A percentile compares a stretch with the other conserved stretches of the same genome.
Evolutionary conservation across 345 rosid species (phyloP).

Genomic region (Raphanus raphanistrum): DNA sequence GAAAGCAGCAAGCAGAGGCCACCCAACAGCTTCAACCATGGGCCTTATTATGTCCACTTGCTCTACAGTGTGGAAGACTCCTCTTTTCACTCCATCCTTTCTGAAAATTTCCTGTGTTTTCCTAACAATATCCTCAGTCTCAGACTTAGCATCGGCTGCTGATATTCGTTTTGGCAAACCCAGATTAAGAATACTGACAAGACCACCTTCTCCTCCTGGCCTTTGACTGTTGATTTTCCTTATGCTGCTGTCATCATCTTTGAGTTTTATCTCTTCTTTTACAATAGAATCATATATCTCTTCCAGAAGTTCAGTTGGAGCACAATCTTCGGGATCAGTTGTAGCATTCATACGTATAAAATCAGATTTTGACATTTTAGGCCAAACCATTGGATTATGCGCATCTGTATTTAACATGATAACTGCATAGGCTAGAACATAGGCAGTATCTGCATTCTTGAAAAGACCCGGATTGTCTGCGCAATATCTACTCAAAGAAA

Average conservation of each 20-base stretch:
- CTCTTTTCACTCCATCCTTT: constrained; percentile 82
- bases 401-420: constrained; percentile 98
- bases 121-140: constrained; percentile 85
- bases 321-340: constrained; percentile 77
- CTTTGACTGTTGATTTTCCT: constrained; percentile 63
- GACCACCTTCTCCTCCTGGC: constrained; percentile 85
- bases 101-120: constrained; percentile 91
- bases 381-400: constrained; percentile 93
- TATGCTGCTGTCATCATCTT: constrained; percentile 63
- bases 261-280: constrained; percentile 91
- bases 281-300: constrained; percentile 96
- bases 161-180: constrained; percentile 78
- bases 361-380: constrained; percentile 96
- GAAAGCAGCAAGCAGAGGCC: constrained; percentile 97
- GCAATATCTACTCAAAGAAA: constrained; percentile 68
- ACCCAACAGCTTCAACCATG: constrained; percentile 99
- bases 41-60: constrained; percentile 83
- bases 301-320: constrained; percentile 80
- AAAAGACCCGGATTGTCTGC: constrained; percentile 94
- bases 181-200: constrained; percentile 83
- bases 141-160: constrained; percentile 71
- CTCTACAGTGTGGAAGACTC: constrained; percentile 75
- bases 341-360: constrained; percentile 80
- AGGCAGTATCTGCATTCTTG: constrained; percentile 97
- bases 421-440: constrained; percentile 99